These are phyloP conservation scores for Aplosporella prunicola DNA, from an alignment of 2,329 filamentous ascomycete genomes.

Conservation along the genomic window DNA sequence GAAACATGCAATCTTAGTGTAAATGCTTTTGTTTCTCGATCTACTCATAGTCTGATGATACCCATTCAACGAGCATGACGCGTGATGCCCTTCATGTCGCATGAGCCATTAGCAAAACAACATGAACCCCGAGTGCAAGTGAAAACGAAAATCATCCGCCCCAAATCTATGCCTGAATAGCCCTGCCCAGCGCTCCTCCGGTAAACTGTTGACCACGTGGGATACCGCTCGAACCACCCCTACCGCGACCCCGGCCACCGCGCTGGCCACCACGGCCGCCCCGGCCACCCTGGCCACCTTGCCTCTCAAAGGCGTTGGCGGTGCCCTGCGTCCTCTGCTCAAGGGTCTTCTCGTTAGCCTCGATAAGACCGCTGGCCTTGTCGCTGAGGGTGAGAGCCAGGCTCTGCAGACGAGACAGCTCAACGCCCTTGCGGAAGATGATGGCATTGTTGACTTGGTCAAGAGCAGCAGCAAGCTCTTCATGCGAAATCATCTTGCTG, in stretches of 20 bases:
- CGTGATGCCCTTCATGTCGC: constrained; percentile 8
- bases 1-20: constrained; percentile 3
- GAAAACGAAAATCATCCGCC: constrained; percentile 6
- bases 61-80: constrained; percentile 10
- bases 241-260: constrained; percentile 53
- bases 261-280: constrained; percentile 49
- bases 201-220: constrained; percentile 72
- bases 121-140: constrained; percentile 7
- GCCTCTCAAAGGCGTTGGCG: constrained; percentile 87
- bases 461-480: constrained; percentile 89
- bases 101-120: constrained; percentile 11
- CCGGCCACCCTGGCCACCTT: constrained; percentile 66
- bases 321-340: constrained; percentile 96
- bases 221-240: constrained; percentile 52
- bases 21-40: not conserved
- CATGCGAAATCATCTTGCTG: constrained; percentile 99
- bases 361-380: constrained; percentile 92
- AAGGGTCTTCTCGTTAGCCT: constrained; percentile 92
- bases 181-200: constrained; percentile 62
- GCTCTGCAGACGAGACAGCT: constrained; percentile 91
- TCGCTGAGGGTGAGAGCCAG: constrained; percentile 88
- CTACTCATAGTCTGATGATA: constrained; percentile 7
- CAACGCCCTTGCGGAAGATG: constrained; percentile 98
- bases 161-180: constrained; percentile 36
- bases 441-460: constrained; percentile 97